A percentile compares a stretch with the other conserved stretches of the same genome.
Evolutionary conservation across 1,284 basidiomycete genomes (phyloP).

Genomic region (Ganoderma multipileum): DNA sequence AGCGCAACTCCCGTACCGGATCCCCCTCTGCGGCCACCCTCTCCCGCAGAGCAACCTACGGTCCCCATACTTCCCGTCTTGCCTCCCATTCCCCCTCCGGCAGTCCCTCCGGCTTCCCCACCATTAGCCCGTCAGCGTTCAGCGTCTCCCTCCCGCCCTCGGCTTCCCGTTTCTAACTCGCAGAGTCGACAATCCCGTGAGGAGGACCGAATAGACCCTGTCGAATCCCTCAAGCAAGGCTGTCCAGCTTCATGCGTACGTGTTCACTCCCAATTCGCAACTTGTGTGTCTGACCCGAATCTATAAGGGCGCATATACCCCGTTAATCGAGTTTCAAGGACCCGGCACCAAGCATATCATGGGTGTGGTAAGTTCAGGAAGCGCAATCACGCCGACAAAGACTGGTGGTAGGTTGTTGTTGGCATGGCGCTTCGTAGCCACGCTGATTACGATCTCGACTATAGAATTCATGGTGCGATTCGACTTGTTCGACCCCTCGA

Average conservation of each 20-base stretch:
- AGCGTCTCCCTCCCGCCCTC: not conserved
- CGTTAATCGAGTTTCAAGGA: constrained; percentile 22
- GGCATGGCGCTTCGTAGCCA: too few species aligned
- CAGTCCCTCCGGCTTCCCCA: not conserved
- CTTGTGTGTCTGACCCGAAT: not conserved
- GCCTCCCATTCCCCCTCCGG: not conserved
- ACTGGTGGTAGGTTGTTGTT: constrained; percentile 27
- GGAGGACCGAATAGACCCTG: not conserved
- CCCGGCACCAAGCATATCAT: constrained; percentile 29
- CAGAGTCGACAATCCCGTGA: not conserved
- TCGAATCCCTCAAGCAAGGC: constrained; percentile 1
- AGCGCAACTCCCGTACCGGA: not conserved
- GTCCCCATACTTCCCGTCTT: not conserved
- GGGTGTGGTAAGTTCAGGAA: constrained; percentile 30
- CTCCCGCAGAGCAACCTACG: not conserved
- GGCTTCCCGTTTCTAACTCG: not conserved
- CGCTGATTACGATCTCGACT: not conserved
- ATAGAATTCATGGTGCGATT: constrained; percentile 16
- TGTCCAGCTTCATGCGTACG: constrained; percentile 9
- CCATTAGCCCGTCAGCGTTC: not conserved
- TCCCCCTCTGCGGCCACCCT: not conserved
- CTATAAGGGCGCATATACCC: constrained; percentile 26
- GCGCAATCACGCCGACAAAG: constrained; percentile 16
- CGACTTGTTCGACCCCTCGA: constrained; percentile 53
- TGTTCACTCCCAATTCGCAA: not conserved